These are phyloP conservation scores for Linderniella brevidens DNA, from an alignment of 257 asterid species.

Conservation along the genomic window DNA sequence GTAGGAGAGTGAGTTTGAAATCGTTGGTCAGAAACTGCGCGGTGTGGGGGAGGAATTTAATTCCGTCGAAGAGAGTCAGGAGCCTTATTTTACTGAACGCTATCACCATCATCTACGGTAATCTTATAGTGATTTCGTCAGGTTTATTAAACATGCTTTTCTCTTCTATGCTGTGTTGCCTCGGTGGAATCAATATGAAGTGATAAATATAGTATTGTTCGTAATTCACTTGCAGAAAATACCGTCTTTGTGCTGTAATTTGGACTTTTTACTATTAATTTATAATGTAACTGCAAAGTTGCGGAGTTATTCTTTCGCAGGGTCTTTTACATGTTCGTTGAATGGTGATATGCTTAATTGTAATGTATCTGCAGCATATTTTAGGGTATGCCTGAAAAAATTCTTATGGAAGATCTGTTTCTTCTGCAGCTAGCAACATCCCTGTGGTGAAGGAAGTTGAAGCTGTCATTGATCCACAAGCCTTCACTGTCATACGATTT, in stretches of 20 bases:
- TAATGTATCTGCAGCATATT: too few relatives aligned
- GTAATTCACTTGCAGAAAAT: too few relatives aligned
- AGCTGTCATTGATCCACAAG: slow-evolving; percentile 52
- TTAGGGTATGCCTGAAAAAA: neutral
- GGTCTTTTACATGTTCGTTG: too few relatives aligned
- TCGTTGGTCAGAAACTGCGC: slow-evolving; percentile 26
- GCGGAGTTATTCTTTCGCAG: too few relatives aligned
- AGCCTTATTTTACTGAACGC: slow-evolving; percentile 55
- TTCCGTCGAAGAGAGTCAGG: slow-evolving; percentile 41
- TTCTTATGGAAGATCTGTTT: neutral
- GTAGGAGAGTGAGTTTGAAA: slow-evolving; percentile 13
- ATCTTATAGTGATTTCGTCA: neutral
- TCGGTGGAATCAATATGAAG: slow-evolving; percentile 2
- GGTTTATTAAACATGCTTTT: neutral
- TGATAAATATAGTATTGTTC: neutral
- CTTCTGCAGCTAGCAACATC: slow-evolving; percentile 62
- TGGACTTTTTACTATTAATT: too few relatives aligned
- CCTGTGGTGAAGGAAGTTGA: slow-evolving; percentile 71
- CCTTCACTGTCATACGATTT: slow-evolving; percentile 56
- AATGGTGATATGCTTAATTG: too few relatives aligned
- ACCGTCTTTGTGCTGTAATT: too few relatives aligned
- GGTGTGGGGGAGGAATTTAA: slow-evolving; percentile 33
- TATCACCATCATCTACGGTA: slow-evolving; percentile 55
- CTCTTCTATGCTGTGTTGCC: neutral
- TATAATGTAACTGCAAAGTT: too few relatives aligned